Evolutionary conservation across 2,329 filamentous ascomycete genomes (phyloP).

Genomic region (Metarhizium humberi): DNA sequence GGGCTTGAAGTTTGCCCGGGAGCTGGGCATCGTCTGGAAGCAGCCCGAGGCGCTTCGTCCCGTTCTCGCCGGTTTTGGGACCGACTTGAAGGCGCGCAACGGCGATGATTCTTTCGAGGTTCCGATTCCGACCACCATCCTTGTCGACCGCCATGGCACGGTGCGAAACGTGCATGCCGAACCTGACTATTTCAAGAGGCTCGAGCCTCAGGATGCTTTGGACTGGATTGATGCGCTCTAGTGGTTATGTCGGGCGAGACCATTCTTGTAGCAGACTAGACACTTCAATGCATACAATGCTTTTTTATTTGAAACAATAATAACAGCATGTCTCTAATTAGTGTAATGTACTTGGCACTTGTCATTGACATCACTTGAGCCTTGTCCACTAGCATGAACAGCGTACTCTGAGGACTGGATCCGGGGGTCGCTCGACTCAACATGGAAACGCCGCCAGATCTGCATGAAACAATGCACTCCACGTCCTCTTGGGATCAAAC

Average conservation of each 20-base stretch:
- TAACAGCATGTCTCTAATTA: too few species aligned
- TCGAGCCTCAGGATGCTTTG: slow-evolving; percentile 24
- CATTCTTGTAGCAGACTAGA: not conserved
- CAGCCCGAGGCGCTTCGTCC: slow-evolving; percentile 18
- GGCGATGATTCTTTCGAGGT: slow-evolving; percentile 28
- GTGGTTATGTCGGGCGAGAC: not conserved
- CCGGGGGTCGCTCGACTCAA: too few species aligned
- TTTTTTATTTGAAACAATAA: too few species aligned
- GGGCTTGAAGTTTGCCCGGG: slow-evolving; percentile 22
- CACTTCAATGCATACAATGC: not conserved
- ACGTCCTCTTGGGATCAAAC: too few species aligned
- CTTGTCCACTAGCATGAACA: too few species aligned
- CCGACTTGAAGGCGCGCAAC: slow-evolving; percentile 14
- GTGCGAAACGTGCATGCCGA: slow-evolving; percentile 27
- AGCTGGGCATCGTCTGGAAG: slow-evolving; percentile 23
- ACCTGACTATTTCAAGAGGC: slow-evolving; percentile 25
- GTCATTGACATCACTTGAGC: too few species aligned
- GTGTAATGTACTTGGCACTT: too few species aligned
- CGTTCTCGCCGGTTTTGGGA: slow-evolving; percentile 10
- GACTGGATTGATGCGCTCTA: slow-evolving; percentile 22
- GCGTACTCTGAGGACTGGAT: too few species aligned
- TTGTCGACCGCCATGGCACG: slow-evolving; percentile 25
- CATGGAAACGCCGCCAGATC: too few species aligned
- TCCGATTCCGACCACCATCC: slow-evolving; percentile 27
- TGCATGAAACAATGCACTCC: too few species aligned